Base-by-base conservation (phyloP, 2,329 filamentous ascomycete genomes). In the Phoma sp. region DNA sequence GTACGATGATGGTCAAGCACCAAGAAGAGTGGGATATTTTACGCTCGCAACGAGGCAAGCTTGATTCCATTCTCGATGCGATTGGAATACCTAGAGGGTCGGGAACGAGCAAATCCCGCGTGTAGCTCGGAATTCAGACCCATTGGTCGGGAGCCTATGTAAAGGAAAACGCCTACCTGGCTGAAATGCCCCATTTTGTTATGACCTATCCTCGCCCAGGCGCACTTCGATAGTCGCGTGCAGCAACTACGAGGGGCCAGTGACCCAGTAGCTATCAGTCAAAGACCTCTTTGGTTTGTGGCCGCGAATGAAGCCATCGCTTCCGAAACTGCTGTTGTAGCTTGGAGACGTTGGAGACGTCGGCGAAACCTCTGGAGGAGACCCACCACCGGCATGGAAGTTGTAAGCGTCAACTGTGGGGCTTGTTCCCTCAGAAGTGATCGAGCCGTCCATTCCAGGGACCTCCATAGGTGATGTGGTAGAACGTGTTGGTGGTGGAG, bases 351-450 rank as follows among this genome's bases (percentile, higher is more conserved):
- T 40, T 9, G 40, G 52, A 6, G 41, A 49, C 7, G 59, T 40
- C 11, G 40, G 52, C 7, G 41, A 49, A 2, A 41, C 36, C 18
- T 54, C 52, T 10, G 59, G 61, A 18, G 43, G 37, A 8, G 59
- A 91, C 27, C 90, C 91, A 56, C 93, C 93, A 73, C 97, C 96
- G 58, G 91, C 91, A 18, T 96, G 83, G 47, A 97, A 79, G 7
- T 91, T 90, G 32, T 96, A 84, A 0, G 91, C 96, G 77, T 96
- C 93, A 76, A 96, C 96, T 52, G 92, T 96, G 62, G 90, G 95
- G 9, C 90, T 96, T 77, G 96, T 91, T 18, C 18, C 18, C 56
- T 92, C 92, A 73, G 97, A 93, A 56, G 96, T 88, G 55, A 89
- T 93, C 73, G 97, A 96, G 72, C 88, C 88, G 81, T 97, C 96